Evolutionary conservation across 2,329 filamentous ascomycete species (phyloP), one percentile per base, ranked within the genome.

Genomic region (Sphaerulina populicola): DNA sequence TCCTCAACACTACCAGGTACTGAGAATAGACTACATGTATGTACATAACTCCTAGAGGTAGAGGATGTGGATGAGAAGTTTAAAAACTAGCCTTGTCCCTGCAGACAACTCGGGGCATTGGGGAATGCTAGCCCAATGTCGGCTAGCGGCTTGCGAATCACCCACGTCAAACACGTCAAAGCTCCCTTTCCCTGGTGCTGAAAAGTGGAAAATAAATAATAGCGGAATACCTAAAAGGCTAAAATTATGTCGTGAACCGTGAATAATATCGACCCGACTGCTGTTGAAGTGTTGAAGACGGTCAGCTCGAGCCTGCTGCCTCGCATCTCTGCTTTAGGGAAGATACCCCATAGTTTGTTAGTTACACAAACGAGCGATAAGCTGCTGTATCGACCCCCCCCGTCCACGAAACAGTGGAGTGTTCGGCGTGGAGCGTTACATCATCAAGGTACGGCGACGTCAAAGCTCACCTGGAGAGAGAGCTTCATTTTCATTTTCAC

Each of bases 141-240:
- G 23, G 5, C 5, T 7, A 27, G 23, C 23, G 23, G 23, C 23
- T 21, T 21, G 46, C 31, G 38, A 38, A 38, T 49, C 36, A 31
- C 45, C 21, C 40, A 15, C n/a, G 45, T 10, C 35, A 49, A 39
- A 38, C 42, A 49, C 46, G 46, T 49, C 46, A 49, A 49, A 49
- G 46, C 46, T 49, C 23, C 18, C 18, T 18, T 18, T 18, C 18
- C 46, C 38, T 42, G 30, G 41, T 31, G 30, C n/a, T 30, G n/a
- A n/a, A n/a, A n/a, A n/a, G n/a, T n/a, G 27, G 30, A 41, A 41
- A 41, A 37, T 15, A 39, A 18, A 18, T 23, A 23, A n/a, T 41
- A 18, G 4, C n/a, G n/a, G n/a, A n/a, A n/a, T n/a, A n/a, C n/a
- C n/a, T n/a, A n/a, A n/a, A n/a, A n/a, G n/a, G n/a, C n/a, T 18